These are phyloP conservation scores for Candida dendrica DNA, from an alignment of 805 yeast genomes.

Conservation along the genomic window DNA sequence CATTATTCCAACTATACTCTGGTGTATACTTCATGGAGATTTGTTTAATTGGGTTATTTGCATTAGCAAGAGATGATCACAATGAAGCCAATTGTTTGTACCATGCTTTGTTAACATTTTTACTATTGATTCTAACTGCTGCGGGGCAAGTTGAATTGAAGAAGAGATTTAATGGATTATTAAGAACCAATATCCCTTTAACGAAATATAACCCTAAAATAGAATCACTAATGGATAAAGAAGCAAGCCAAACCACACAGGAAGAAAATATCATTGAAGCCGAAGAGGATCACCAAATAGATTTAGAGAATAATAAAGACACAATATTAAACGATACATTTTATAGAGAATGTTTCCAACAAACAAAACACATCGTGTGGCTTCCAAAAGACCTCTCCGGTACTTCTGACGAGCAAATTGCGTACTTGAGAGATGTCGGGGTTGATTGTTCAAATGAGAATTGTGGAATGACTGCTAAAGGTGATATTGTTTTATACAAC, in stretches of 20 bases:
- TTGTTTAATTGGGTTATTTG: constrained; percentile 69
- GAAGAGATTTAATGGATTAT: constrained; percentile 28
- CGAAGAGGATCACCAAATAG: constrained; percentile 1
- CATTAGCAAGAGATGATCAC: constrained; percentile 46
- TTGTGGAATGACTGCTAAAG: constrained; percentile 13
- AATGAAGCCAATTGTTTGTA: constrained; percentile 36
- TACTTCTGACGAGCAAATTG: constrained; percentile 8
- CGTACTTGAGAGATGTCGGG: constrained; percentile 14
- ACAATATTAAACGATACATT: constrained; percentile 14
- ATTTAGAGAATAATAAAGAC: background rate
- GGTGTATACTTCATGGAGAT: constrained; percentile 80
- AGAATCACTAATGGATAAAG: too few relatives aligned
- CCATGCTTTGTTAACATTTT: constrained; percentile 47
- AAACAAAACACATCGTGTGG: constrained; percentile 14
- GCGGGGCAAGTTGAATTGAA: constrained; percentile 50
- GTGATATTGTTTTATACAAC: constrained; percentile 13
- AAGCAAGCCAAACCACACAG: background rate
- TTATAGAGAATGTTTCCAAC: constrained; percentile 19
- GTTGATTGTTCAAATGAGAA: constrained; percentile 14
- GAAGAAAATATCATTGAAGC: background rate
- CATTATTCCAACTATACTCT: constrained; percentile 67
- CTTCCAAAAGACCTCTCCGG: constrained; percentile 16
- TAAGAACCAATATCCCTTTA: constrained; percentile 30
- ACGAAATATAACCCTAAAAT: constrained; percentile 2
- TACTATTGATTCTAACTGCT: constrained; percentile 45